A percentile compares a stretch with the other conserved stretches of the same genome.
phyloP scores from a whole-genome alignment of 129 eudicot genomes.

The Helianthus annuus region HanXRQr2.0-SUNRISE NC_035434.2:106917953-106918452 shows the following conservation, averaged over 20 bases:
- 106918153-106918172: conserved; percentile 46
- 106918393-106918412: conserved; percentile 97
- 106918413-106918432: conserved; percentile 75
- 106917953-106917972: conserved; percentile 14
- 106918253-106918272: conserved; percentile 65
- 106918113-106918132: conserved; percentile 51
- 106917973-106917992: conserved; percentile 5
- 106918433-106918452: conserved; percentile 73
- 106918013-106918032: neutral
- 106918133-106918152: conserved; percentile 65
- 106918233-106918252: conserved; percentile 69
- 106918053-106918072: conserved; percentile 11
- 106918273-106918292: conserved; percentile 58
- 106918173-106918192: conserved; percentile 60
- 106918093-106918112: conserved; percentile 56
- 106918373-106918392: conserved; percentile 84
- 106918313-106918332: conserved; percentile 36
- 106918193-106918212: conserved; percentile 61
- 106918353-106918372: conserved; percentile 74
- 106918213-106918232: conserved; percentile 77
- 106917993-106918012: conserved; percentile 14
- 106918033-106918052: conserved; percentile 5
- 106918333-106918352: conserved; percentile 94
- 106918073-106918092: conserved; percentile 36
- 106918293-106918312: conserved; percentile 44